phyloP scores from a whole-genome alignment of 805 yeast species.

The Kodamaea lidongshanica region DNA sequence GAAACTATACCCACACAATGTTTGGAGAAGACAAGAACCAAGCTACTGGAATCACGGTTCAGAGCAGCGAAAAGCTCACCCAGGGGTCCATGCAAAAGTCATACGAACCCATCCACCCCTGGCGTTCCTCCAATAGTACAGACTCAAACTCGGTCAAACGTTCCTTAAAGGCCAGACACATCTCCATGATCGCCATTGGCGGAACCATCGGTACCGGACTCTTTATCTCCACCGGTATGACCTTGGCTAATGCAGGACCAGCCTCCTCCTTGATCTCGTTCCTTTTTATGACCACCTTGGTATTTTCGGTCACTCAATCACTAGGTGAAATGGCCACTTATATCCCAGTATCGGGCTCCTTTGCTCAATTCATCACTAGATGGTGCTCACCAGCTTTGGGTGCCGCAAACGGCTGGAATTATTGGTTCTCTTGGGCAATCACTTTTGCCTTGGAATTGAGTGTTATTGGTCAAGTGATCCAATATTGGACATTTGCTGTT shows the following conservation, averaged over 20 bases:
- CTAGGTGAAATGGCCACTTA: constrained; percentile 79
- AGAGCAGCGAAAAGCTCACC: too few species aligned
- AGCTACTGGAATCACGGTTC: too few species aligned
- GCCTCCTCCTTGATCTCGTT: constrained; percentile 61
- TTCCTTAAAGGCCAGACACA: constrained; percentile 58
- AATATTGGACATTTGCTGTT: constrained; percentile 63
- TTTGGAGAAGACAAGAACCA: too few species aligned
- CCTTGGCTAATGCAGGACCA: constrained; percentile 59
- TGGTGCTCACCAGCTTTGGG: constrained; percentile 69
- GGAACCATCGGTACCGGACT: constrained; percentile 79
- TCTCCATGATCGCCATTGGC: constrained; percentile 72
- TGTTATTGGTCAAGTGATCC: constrained; percentile 59
- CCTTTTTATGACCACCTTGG: constrained; percentile 59
- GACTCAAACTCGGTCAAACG: too few species aligned
- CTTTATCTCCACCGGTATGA: constrained; percentile 57
- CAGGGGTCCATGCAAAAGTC: too few species aligned
- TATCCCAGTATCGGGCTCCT: constrained; percentile 63
- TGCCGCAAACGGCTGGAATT: constrained; percentile 65
- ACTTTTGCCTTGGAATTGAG: constrained; percentile 72
- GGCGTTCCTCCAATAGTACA: too few species aligned
- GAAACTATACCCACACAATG: too few species aligned
- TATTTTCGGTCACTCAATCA: constrained; percentile 61
- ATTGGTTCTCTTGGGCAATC: constrained; percentile 75
- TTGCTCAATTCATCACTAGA: constrained; percentile 62
- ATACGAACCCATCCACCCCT: too few species aligned